Evolutionary conservation across 805 yeast genomes (phyloP).

Genomic region (Brettanomyces naardenensis): DNA sequence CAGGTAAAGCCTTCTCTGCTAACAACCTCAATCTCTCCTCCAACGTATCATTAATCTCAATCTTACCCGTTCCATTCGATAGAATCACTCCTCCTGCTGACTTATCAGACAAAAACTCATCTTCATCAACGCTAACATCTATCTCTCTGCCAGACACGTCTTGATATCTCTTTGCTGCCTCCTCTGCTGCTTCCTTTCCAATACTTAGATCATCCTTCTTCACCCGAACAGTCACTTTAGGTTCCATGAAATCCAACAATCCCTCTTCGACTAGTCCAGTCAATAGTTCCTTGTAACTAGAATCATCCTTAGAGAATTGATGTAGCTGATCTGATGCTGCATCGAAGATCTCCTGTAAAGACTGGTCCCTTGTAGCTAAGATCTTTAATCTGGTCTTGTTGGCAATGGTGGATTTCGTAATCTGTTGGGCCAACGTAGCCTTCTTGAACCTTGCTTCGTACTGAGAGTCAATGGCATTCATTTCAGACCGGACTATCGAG

Average conservation of each 20-base stretch:
- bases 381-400: slow-evolving; percentile 93
- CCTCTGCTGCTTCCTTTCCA: slow-evolving; percentile 53
- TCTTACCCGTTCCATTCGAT: slow-evolving; percentile 65
- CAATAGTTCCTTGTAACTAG: slow-evolving; percentile 60
- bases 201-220: slow-evolving; percentile 55
- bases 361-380: slow-evolving; percentile 76
- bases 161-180: slow-evolving; percentile 57
- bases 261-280: slow-evolving; percentile 76
- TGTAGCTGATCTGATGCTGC: slow-evolving; percentile 58
- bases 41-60: slow-evolving; percentile 85
- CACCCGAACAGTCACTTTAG: slow-evolving; percentile 53
- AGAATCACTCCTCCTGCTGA: slow-evolving; percentile 82
- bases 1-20: slow-evolving; percentile 83
- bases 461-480: slow-evolving; percentile 73
- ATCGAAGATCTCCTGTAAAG: slow-evolving; percentile 66
- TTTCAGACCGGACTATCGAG: slow-evolving; percentile 86
- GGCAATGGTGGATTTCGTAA: slow-evolving; percentile 88
- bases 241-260: slow-evolving; percentile 65
- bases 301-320: slow-evolving; percentile 44
- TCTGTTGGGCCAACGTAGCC: slow-evolving; percentile 88
- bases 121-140: slow-evolving; percentile 47
- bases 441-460: slow-evolving; percentile 83
- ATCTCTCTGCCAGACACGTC: slow-evolving; percentile 52
- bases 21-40: slow-evolving; percentile 87
- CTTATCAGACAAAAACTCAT: slow-evolving; percentile 49